These are phyloP conservation scores for Aspergillus brasiliensis DNA, from an alignment of 2,329 filamentous ascomycete genomes.

Conservation along the genomic window DNA sequence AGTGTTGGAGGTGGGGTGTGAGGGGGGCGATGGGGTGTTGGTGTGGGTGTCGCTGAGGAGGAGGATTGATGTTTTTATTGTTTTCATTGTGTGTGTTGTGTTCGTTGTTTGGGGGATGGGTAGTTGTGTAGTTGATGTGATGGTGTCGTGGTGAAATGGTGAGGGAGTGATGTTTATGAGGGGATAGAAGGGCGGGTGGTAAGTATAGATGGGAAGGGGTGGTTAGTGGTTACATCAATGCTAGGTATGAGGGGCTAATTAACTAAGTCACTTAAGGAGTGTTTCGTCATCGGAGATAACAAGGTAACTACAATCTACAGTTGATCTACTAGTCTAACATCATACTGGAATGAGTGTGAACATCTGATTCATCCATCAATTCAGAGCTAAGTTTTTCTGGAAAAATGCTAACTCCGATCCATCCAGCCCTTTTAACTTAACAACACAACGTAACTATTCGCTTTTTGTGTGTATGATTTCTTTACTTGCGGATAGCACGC, in stretches of 20 bases:
- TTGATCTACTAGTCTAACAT: no score
- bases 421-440: constrained; percentile 17
- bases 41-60: constrained; percentile 50
- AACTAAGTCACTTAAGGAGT: no score
- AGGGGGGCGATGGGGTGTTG: constrained; percentile 24
- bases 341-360: neutral
- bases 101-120: neutral
- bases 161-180: neutral
- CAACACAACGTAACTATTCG: constrained; percentile 7
- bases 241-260: no score
- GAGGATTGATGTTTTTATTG: constrained; percentile 44
- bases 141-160: neutral
- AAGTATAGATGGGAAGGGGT: neutral
- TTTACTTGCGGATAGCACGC: constrained; percentile 98
- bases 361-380: constrained; percentile 1
- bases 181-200: neutral
- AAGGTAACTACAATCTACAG: neutral
- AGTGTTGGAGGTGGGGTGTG: constrained; percentile 23
- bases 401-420: constrained; percentile 18
- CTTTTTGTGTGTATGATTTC: neutral
- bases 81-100: constrained; percentile 16
- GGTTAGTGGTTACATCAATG: neutral
- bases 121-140: neutral
- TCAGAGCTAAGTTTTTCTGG: constrained; percentile 1
- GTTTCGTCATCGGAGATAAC: neutral